Conservation (phyloP, 1,284 basidiomycete genomes). For the Porodaedalea pini region DNA sequence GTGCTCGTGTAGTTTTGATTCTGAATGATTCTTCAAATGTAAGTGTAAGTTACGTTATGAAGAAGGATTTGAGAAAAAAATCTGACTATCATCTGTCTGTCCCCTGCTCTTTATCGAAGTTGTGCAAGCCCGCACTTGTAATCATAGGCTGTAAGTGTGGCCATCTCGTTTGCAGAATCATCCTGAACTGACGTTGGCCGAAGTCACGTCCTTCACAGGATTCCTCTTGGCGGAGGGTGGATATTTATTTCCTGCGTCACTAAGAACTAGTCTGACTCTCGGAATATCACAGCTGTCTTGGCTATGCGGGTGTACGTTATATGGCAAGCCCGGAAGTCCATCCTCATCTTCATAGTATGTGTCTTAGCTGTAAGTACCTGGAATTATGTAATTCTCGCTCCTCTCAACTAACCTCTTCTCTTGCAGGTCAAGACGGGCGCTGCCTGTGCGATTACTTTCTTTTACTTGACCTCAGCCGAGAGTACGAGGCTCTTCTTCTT, state of each 20-base stretch:
- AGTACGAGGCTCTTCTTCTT: background rate
- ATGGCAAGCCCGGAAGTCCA: slow-evolving; percentile 12
- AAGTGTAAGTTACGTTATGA: background rate
- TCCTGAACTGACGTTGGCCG: background rate
- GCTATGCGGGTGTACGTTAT: slow-evolving; percentile 12
- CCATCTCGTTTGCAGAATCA: background rate
- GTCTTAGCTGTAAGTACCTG: background rate
- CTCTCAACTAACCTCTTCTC: background rate
- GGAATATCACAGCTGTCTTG: slow-evolving; percentile 2
- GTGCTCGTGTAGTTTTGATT: background rate
- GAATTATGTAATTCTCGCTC: background rate
- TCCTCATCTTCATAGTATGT: background rate
- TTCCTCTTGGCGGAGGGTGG: slow-evolving; percentile 10
- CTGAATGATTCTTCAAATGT: background rate
- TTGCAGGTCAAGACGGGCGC: slow-evolving; percentile 1
- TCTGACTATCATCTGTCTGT: background rate
- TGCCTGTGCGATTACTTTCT: slow-evolving; percentile 1
- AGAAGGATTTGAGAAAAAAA: background rate
- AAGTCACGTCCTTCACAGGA: slow-evolving; percentile 2
- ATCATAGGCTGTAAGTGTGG: slow-evolving; percentile 2
- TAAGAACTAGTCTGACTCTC: background rate
- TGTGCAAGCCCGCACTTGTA: slow-evolving; percentile 6
- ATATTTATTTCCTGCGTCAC: background rate
- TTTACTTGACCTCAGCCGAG: background rate
- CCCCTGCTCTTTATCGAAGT: background rate